Evolutionary conservation across 768 basidiomycete genomes (phyloP).

Genomic region (Russula compacta): DNA sequence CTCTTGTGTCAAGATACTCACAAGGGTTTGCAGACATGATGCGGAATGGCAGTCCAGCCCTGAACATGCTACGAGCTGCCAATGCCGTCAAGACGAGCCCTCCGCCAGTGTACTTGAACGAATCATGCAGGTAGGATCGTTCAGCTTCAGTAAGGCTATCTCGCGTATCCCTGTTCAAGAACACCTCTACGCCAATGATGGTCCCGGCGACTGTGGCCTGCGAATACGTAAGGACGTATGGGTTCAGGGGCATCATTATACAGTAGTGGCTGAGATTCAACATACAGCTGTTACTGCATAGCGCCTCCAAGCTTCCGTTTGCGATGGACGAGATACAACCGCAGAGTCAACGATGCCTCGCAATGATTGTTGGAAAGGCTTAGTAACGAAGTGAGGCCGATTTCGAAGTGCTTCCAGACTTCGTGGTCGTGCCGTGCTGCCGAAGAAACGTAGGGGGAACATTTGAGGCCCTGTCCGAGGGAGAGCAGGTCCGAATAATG

Average conservation of each 20-base stretch:
- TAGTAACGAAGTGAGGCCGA: conserved; percentile 23
- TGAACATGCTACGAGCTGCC: conserved; percentile 73
- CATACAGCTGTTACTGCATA: conserved; percentile 47
- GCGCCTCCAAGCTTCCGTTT: conserved; percentile 38
- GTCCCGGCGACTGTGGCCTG: conserved; percentile 68
- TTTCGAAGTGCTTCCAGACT: conserved; percentile 27
- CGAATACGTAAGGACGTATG: conserved; percentile 5
- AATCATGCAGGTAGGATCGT: conserved; percentile 61
- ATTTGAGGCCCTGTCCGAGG: conserved; percentile 20
- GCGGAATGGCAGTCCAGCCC: conserved; percentile 46
- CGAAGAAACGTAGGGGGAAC: conserved; percentile 24
- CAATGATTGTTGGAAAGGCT: conserved; percentile 25
- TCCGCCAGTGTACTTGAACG: conserved; percentile 76
- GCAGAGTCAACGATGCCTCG: conserved; percentile 46
- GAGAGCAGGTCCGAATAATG: conserved; percentile 20
- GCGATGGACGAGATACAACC: conserved; percentile 30
- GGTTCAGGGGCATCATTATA: neutral
- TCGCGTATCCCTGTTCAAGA: conserved; percentile 73
- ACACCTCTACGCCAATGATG: conserved; percentile 49
- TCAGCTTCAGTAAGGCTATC: conserved; percentile 55
- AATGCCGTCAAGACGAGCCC: conserved; percentile 70
- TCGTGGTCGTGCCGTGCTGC: conserved; percentile 27
- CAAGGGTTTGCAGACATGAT: conserved; percentile 83
- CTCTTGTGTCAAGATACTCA: conserved; percentile 25
- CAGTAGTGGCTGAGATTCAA: conserved; percentile 15